Base-by-base conservation (phyloP, 768 basidiomycete species). In the Russula sp. region DNA sequence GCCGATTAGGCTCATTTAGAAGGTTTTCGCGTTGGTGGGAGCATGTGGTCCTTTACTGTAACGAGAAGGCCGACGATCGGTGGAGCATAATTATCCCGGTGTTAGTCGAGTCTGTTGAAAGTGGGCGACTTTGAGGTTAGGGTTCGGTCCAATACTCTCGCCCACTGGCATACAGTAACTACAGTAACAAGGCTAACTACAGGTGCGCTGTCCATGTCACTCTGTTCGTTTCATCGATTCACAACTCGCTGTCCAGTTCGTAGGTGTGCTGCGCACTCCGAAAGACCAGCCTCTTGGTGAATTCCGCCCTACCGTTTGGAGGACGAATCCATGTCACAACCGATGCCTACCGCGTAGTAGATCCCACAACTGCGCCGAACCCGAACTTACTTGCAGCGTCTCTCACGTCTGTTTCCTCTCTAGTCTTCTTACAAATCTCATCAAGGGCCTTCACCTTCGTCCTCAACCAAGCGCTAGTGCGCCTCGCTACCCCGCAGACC, bases 401-500 rank as follows among this genome's bases (percentile, higher is more conserved):
- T 0, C 79, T 85, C 2, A 71, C 77, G 7, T 80, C 82, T 7
- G 79, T 78, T 16, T 77, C 80, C 16, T 88, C 89, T 30, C 83
- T 99, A 36, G 87, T 99, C 67, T 84, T 85, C 34, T 84, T 98
- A 20, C 97, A 98, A 71, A 79, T 97, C 36, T 78, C 89, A 61
- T 91, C 94, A 57, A 83, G 97, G 0, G 69, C 89, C 4, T 80
- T 94, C 71, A 98, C 97, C 0, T 99, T 97, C 74, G 72, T 80
- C 5, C 81, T 99, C 28, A 98, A 98, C 75, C 95, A 97, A 74
- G 83, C 84, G 0, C 80, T 98, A 14, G 79, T 98, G 46, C 86
- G 93, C 0, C 79, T 94, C 32, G 87, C 89, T 2, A 87, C 92
- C 0, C 94, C 95, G 0, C 83, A 84, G 38, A 89, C 88, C 16